Percentiles rank a stretch among this genome's conserved stretches.
These are phyloP conservation scores for Austroboletus niveus DNA, from an alignment of 1,284 basidiomycete species.

Conservation along the genomic window DNA sequence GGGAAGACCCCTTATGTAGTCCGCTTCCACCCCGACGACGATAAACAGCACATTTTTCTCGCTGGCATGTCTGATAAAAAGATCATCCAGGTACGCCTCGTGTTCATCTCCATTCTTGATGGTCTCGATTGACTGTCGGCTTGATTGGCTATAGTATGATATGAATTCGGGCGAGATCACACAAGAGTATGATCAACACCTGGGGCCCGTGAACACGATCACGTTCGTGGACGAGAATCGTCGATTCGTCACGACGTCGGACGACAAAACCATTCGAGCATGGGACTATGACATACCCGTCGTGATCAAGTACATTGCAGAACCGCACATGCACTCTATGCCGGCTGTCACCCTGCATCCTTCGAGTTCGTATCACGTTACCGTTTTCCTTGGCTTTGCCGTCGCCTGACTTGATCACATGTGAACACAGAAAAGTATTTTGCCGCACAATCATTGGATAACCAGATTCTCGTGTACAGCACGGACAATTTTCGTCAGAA, in stretches of 20 bases:
- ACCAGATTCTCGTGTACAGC: conserved; percentile 96
- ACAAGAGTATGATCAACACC: conserved; percentile 98
- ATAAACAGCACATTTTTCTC: conserved; percentile 95
- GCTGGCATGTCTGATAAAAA: conserved; percentile 99
- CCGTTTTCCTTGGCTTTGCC: not conserved
- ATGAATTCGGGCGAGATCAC: conserved; percentile 90
- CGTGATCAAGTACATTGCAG: conserved; percentile 99
- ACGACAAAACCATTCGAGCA: conserved; percentile 98
- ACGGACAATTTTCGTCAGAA: conserved; percentile 98
- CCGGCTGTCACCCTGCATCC: conserved; percentile 95
- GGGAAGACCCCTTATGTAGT: conserved; percentile 96
- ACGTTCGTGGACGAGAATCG: conserved; percentile 97
- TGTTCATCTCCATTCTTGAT: not conserved
- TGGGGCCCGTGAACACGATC: conserved; percentile 97
- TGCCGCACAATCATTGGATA: conserved; percentile 96
- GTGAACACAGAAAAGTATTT: conserved; percentile 82
- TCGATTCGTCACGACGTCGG: conserved; percentile 96
- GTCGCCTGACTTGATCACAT: conserved; percentile 1
- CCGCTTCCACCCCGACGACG: conserved; percentile 92
- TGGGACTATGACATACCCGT: conserved; percentile 99
- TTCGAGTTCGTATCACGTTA: conserved; percentile 63
- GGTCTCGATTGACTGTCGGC: conserved; percentile 8
- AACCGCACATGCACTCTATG: conserved; percentile 99
- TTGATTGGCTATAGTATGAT: conserved; percentile 69
- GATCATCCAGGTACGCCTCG: conserved; percentile 80